These are phyloP conservation scores for Aspergillus calidoustus DNA, from an alignment of 2,329 filamentous ascomycete genomes.

Conservation along the genomic window DNA sequence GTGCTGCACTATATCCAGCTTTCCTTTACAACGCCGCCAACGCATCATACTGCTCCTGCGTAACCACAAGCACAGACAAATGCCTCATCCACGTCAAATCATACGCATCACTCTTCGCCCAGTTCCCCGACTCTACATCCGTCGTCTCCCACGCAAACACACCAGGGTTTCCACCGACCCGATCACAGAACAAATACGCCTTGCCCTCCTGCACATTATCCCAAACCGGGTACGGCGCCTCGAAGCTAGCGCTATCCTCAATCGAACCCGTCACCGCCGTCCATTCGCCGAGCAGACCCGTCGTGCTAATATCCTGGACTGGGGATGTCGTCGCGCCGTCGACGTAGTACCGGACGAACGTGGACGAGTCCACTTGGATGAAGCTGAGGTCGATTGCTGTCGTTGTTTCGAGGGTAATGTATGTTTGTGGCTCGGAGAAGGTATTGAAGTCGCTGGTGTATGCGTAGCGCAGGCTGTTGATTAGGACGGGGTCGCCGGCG, in stretches of 20 bases:
- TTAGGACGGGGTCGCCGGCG: conserved; percentile 10
- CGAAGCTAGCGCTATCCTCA: conserved; percentile 15
- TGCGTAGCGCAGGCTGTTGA: conserved; percentile 20
- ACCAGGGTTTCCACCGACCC: conserved; percentile 16
- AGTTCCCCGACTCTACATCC: conserved; percentile 13
- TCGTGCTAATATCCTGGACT: conserved; percentile 17
- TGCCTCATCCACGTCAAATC: conserved; percentile 21
- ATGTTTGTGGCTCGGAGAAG: conserved; percentile 18
- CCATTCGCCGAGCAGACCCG: conserved; percentile 22
- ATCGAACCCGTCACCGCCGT: conserved; percentile 4
- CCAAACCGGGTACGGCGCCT: conserved; percentile 23
- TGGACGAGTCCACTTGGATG: conserved; percentile 10
- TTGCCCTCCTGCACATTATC: conserved; percentile 17
- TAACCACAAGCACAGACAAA: conserved; percentile 18
- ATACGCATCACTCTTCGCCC: conserved; percentile 2
- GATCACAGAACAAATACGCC: conserved; percentile 19
- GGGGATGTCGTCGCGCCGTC: conserved; percentile 13
- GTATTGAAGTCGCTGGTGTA: conserved; percentile 23
- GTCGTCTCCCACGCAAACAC: conserved; percentile 16
- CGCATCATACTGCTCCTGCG: conserved; percentile 21
- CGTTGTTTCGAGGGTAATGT: conserved; percentile 10
- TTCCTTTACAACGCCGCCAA: conserved; percentile 39
- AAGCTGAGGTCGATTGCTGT: conserved; percentile 21
- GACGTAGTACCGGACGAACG: conserved; percentile 19
- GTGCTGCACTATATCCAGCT: background rate